Base-by-base conservation (phyloP, 192 early-diverging fungal species). In the Backusella psychrophila region DNA sequence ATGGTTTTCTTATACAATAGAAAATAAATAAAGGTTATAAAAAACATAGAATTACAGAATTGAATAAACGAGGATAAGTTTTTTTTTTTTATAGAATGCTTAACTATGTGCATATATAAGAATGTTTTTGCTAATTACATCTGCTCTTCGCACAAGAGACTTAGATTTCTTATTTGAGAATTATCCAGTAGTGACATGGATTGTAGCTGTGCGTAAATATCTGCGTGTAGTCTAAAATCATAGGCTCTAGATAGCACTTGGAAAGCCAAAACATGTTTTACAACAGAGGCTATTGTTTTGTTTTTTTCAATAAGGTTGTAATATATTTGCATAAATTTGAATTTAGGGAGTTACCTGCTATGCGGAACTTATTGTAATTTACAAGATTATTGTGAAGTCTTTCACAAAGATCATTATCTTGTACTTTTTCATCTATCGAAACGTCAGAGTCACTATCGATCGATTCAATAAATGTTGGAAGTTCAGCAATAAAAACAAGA, bases 321-420 rank as follows among this genome's bases (percentile, higher is more conserved):
- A 19, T 31, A 69, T 15, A 63, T 21, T 71, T 34, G 11, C 23
- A 41, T 67, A 9, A 6, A 7, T 26, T 11, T 67, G 29, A 15
- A n/a, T 65, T 38, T 74, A 59, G n/a, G 53, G n/a, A 39, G 34
- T 72, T 85, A 49, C 85, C 89, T 39, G 85, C 82, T 23, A 83
- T 90, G 14, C 89, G 81, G 39, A 87, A 82, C 49, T 90, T 90
- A 72, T 90, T 87, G 69, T 83, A 85, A 68, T 90, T 90, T 17
- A 90, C 85, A 65, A 90, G 68, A 29, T 65, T 77, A 59, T 71
- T 77, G 29, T 65, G 44, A 4, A 75, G 41, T 0, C 75, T 59
- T 21, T 44, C 41, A 71, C 11, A 44, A 3, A 79, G n/a, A 0
- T 34, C 38, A 38, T 66, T 68, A 67, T 74, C 65, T 44, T 29